Evolutionary conservation across 495 filamentous ascomycete species (phyloP).

Genomic region (Penicillium tannophilum): DNA sequence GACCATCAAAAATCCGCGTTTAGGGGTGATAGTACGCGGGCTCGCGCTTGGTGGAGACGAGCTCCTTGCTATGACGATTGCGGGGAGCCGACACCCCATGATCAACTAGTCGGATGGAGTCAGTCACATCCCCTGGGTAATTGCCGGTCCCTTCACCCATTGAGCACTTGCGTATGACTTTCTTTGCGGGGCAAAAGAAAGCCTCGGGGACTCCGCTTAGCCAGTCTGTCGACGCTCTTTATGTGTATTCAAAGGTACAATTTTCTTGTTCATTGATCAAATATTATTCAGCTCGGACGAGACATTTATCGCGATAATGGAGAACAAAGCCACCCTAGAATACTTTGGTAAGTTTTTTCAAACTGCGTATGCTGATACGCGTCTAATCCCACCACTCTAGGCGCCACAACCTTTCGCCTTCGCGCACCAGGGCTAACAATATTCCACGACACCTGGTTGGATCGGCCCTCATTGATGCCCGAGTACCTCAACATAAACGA

Average conservation of each 20-base stretch:
- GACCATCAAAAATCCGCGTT: no score
- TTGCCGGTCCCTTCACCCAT: no score
- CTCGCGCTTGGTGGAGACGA: no score
- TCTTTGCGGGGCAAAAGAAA: no score
- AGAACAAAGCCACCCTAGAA: neutral
- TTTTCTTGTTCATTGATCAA: no score
- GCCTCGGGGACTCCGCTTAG: neutral
- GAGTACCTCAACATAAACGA: neutral
- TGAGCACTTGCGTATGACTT: no score
- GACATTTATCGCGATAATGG: neutral
- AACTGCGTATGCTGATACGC: neutral
- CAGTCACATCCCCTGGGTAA: no score
- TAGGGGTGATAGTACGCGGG: no score
- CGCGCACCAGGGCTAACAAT: neutral
- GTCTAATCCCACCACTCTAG: neutral
- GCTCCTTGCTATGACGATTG: neutral
- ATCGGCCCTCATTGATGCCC: neutral
- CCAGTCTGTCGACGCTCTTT: no score
- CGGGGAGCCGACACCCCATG: neutral
- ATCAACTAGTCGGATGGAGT: neutral
- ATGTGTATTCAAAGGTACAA: no score
- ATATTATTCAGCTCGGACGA: neutral
- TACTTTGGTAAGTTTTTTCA: neutral
- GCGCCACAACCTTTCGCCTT: neutral
- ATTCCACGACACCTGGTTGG: constrained; percentile 1